A percentile compares a stretch with the other conserved stretches of the same genome.
Evolutionary conservation across 2,329 filamentous ascomycete genomes (phyloP).

Genomic region (Coccinonectria pachysandricola): DNA sequence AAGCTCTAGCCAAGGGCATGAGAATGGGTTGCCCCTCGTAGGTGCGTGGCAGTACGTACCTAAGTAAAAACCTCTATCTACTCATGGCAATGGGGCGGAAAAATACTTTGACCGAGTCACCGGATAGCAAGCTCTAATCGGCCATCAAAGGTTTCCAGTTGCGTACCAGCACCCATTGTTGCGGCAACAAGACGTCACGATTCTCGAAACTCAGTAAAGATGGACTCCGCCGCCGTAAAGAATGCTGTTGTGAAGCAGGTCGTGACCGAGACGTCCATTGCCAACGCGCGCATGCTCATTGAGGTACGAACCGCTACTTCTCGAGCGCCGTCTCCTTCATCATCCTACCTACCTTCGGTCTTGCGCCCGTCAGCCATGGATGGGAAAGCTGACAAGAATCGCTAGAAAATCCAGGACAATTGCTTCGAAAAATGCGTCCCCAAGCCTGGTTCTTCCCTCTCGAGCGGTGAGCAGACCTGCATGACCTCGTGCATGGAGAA

Average conservation of each 20-base stretch:
- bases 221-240: conserved; percentile 51
- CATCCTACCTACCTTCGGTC: not conserved
- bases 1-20: no score
- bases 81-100: no score
- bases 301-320: no score
- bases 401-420: conserved; percentile 67
- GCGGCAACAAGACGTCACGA: conserved; percentile 14
- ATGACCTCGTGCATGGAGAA: conserved; percentile 73
- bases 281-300: conserved; percentile 61
- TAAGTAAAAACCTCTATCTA: no score
- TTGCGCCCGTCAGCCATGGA: no score
- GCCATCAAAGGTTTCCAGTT: no score
- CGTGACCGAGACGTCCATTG: conserved; percentile 52
- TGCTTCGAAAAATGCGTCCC: conserved; percentile 72
- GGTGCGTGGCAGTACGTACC: no score
- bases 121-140: no score
- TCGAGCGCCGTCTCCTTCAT: conserved; percentile 6
- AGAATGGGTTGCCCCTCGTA: no score
- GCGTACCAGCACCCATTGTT: no score
- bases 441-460: conserved; percentile 56
- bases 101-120: no score
- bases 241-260: conserved; percentile 56
- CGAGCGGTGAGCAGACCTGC: conserved; percentile 59
- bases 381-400: no score
- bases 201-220: conserved; percentile 23